Base-by-base conservation (phyloP, 163 green algal genomes). In the Chlamydomonas reinhardtii region DNA sequence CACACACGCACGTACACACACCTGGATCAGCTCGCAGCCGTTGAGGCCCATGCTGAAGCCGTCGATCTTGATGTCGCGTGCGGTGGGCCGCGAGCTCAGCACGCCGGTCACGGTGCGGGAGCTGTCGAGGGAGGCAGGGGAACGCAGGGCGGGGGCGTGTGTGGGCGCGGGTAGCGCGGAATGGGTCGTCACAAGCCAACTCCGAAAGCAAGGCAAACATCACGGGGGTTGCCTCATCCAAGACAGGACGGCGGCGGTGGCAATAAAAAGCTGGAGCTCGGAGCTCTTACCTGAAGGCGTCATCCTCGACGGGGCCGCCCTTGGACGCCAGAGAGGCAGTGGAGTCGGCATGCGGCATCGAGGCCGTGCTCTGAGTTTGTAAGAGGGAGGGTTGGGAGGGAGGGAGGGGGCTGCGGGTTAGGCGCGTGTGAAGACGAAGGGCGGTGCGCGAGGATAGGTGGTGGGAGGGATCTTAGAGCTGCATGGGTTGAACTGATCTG, bases 1-100 rank as follows among this genome's bases (percentile, higher is more conserved):
- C n/a, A n/a, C n/a, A n/a, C n/a, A n/a, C n/a, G 39, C 14, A 14
- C 48, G 14, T 1, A 32, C 6, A 2, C 29, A 2, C 43, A 90
- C 76, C 64, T 94, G 84, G 84, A 95, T 93, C 35, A 95, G 90
- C 87, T 95, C 90, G 27, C 80, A 71, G 29, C 90, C 91, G 61
- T 90, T 92, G 62, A 95, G 89, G 34, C 91, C 84, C 89, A 96
- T 92, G 48, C 74, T 90, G 90, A 94, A 95, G 78, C 87, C 91
- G 65, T 94, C 90, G 83, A 96, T 95, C 81, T 95, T 95, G 89
- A 96, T 95, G 79, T 96, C 93, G 24, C 87, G 83, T 8, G 91
- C 89, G 15, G 93, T 93, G 35, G 90, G 90, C n/a, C 89, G 87
- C 4, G 92, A 95, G 15, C 90, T 84, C 29, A 96, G 90, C 74